These are phyloP conservation scores for Ascochyta viciae-villosae DNA, from an alignment of 2,329 filamentous ascomycete genomes.

Conservation along the genomic window DNA sequence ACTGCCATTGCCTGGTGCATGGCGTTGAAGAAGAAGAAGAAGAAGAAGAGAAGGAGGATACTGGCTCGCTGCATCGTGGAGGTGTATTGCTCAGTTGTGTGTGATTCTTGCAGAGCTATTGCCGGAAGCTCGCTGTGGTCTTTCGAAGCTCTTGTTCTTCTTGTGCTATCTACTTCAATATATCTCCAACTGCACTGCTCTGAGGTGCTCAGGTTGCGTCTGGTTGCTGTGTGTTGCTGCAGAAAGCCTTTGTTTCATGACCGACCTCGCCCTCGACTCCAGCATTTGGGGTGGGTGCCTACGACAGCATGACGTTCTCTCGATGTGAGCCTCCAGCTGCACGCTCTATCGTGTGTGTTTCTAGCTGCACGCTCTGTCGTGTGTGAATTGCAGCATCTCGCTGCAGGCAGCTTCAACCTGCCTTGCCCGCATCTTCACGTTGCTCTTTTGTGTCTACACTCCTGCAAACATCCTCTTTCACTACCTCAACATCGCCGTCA, in stretches of 20 bases:
- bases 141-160: neutral
- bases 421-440: slow-evolving; percentile 5
- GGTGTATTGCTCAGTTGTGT: neutral
- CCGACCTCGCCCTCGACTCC: neutral
- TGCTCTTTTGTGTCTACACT: neutral
- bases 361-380: too few relatives aligned
- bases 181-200: neutral
- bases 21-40: too few relatives aligned
- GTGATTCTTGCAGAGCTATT: neutral
- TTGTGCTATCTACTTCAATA: neutral
- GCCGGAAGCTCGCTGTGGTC: neutral
- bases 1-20: too few relatives aligned
- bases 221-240: neutral
- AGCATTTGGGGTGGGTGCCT: neutral
- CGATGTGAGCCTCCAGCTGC: neutral
- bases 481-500: slow-evolving; percentile 16
- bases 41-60: too few relatives aligned
- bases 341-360: neutral
- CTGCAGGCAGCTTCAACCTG: neutral
- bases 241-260: neutral
- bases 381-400: neutral
- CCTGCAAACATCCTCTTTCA: neutral
- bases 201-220: neutral
- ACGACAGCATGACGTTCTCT: neutral
- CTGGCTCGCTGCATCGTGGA: neutral